phyloP scores from a whole-genome alignment of 805 yeast genomes.

The Suhomyces tanzawaensis region DNA sequence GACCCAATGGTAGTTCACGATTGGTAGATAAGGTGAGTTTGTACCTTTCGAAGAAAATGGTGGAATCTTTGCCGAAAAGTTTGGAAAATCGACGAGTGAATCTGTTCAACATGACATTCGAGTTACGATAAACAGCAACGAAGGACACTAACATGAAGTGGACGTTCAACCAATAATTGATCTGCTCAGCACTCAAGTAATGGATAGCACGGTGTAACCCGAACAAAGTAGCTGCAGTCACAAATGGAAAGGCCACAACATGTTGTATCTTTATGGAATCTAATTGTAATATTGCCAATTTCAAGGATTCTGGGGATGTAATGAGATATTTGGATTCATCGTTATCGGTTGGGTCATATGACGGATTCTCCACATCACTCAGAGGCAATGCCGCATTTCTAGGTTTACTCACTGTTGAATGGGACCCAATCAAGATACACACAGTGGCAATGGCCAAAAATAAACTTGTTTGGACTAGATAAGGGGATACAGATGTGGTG shows the following conservation, averaged over 20 bases:
- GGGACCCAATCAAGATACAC: slow-evolving; percentile 5
- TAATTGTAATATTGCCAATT: slow-evolving; percentile 7
- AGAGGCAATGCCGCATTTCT: slow-evolving; percentile 21
- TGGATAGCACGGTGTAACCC: slow-evolving; percentile 38
- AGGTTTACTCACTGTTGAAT: slow-evolving; percentile 22
- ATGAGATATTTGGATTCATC: slow-evolving; percentile 17
- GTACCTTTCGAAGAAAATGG: slow-evolving; percentile 27
- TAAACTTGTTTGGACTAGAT: background rate
- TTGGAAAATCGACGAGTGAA: slow-evolving; percentile 26
- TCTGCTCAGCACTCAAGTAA: slow-evolving; percentile 24
- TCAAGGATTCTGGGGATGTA: slow-evolving; percentile 7
- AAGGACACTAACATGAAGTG: slow-evolving; percentile 36
- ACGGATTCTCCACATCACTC: slow-evolving; percentile 10
- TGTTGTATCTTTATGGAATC: slow-evolving; percentile 14
- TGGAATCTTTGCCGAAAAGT: slow-evolving; percentile 3
- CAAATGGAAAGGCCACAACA: slow-evolving; percentile 44
- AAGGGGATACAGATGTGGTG: background rate
- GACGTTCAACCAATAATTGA: slow-evolving; percentile 31
- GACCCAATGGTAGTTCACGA: slow-evolving; percentile 36
- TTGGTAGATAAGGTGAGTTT: slow-evolving; percentile 43
- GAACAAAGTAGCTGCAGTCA: slow-evolving; percentile 38
- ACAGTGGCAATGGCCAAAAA: slow-evolving; percentile 2
- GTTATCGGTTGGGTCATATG: slow-evolving; percentile 24
- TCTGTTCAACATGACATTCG: slow-evolving; percentile 23
- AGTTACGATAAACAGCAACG: slow-evolving; percentile 29